A percentile compares a stretch with the other conserved stretches of the same genome.
Conservation (phyloP, 2,329 filamentous ascomycete genomes). For the Neonectria coccinea region DNA sequence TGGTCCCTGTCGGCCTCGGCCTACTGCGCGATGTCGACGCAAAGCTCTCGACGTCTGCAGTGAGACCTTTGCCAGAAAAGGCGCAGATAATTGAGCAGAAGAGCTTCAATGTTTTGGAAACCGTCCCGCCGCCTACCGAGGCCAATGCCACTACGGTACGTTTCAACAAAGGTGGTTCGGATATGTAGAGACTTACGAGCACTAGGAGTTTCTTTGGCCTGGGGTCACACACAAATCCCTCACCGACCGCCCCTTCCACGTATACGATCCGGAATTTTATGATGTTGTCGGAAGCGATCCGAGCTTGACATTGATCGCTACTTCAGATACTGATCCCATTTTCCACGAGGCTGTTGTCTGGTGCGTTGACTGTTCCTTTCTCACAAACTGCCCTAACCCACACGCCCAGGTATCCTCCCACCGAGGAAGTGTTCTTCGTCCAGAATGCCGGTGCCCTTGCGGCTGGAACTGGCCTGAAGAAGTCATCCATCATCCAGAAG, state of each 20-base stretch:
- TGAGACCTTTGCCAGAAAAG: background rate
- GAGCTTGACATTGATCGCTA: constrained; percentile 61
- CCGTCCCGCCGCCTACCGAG: background rate
- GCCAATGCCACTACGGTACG: background rate
- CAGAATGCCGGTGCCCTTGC: constrained; percentile 62
- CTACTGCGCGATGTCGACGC: background rate
- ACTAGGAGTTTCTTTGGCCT: constrained; percentile 37
- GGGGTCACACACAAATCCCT: constrained; percentile 40
- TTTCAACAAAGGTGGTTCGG: background rate
- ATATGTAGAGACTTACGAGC: background rate
- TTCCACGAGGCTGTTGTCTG: constrained; percentile 69
- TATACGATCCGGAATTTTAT: constrained; percentile 64
- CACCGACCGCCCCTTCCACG: constrained; percentile 38
- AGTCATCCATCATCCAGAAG: constrained; percentile 64
- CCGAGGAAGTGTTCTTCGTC: constrained; percentile 66
- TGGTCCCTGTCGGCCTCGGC: background rate
- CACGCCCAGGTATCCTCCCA: constrained; percentile 53
- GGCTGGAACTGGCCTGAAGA: constrained; percentile 63
- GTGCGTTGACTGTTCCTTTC: constrained; percentile 32
- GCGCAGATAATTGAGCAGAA: background rate
- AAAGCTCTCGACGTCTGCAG: background rate
- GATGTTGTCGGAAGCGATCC: constrained; percentile 62
- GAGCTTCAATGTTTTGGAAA: background rate
- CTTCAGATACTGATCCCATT: constrained; percentile 57
- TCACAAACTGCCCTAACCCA: no score